A percentile compares a stretch with the other conserved stretches of the same genome.
Conservation (phyloP, 2,329 filamentous ascomycete species). For the Pseudogymnoascus pannorum region DNA sequence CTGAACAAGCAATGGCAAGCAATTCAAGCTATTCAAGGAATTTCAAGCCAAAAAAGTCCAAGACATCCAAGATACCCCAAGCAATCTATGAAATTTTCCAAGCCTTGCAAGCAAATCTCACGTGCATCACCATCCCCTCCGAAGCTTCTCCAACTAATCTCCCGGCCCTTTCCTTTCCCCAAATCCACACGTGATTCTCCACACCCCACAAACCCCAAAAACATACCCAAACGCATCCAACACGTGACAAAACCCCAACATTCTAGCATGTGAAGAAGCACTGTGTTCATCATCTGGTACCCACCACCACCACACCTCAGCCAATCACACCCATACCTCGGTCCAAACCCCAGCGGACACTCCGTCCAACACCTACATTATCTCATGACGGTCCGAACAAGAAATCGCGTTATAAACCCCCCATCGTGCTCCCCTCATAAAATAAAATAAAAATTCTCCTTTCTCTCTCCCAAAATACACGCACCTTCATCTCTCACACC, state of each 20-base stretch:
- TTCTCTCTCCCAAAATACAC: background rate
- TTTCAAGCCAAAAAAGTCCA: background rate
- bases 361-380: background rate
- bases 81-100: too few species aligned
- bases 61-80: too few species aligned
- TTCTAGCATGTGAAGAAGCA: background rate
- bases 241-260: background rate
- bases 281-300: background rate
- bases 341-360: background rate
- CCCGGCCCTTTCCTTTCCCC: background rate
- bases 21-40: background rate
- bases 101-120: background rate
- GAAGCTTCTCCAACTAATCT: slow-evolving; percentile 1
- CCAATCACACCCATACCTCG: slow-evolving; percentile 11
- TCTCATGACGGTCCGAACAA: background rate
- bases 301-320: background rate
- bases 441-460: background rate
- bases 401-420: background rate
- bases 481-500: too few species aligned
- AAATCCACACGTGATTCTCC: background rate
- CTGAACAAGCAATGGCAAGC: background rate
- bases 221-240: background rate
- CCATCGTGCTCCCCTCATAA: background rate
- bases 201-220: background rate
- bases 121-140: background rate